A percentile compares a stretch with the other conserved stretches of the same genome.
phyloP scores from a whole-genome alignment of 202 grass and related monocot genomes.

The Digitaria exilis region DNA sequence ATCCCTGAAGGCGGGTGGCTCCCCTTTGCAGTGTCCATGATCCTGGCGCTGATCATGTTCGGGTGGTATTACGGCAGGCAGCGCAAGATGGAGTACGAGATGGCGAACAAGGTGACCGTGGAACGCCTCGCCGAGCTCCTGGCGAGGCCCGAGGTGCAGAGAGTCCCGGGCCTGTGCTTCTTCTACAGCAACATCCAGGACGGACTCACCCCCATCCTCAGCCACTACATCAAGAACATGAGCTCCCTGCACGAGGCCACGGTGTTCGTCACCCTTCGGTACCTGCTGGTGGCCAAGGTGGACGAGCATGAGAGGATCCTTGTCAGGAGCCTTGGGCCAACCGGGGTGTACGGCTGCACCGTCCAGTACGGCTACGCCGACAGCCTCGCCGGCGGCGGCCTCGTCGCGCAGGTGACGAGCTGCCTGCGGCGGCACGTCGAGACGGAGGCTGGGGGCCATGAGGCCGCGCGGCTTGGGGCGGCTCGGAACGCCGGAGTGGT shows the following conservation, averaged over 20 bases:
- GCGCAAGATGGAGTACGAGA: constrained; percentile 59
- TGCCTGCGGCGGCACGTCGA: constrained; percentile 32
- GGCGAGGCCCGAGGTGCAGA: constrained; percentile 54
- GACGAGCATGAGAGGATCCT: constrained; percentile 51
- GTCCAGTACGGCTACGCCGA: constrained; percentile 63
- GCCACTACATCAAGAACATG: constrained; percentile 75
- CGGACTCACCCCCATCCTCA: constrained; percentile 54
- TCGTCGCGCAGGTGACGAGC: constrained; percentile 41
- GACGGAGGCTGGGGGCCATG: not conserved
- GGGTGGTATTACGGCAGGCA: constrained; percentile 69
- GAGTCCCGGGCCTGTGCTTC: constrained; percentile 63
- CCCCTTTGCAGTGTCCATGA: constrained; percentile 62
- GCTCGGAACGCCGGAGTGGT: constrained; percentile 41
- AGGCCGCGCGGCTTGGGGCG: constrained; percentile 44
- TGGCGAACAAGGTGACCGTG: constrained; percentile 57
- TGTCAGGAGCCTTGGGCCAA: constrained; percentile 39
- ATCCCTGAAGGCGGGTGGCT: constrained; percentile 69
- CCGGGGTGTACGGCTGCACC: constrained; percentile 56
- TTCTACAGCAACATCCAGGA: constrained; percentile 76
- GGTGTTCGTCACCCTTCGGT: constrained; percentile 53
- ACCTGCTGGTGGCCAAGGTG: constrained; percentile 61
- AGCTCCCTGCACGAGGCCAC: constrained; percentile 55
- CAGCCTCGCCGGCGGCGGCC: constrained; percentile 37
- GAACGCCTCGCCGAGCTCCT: constrained; percentile 56
- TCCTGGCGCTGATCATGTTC: constrained; percentile 73